phyloP scores from a whole-genome alignment of 768 basidiomycete species.

The Amanita rubescens region DNA sequence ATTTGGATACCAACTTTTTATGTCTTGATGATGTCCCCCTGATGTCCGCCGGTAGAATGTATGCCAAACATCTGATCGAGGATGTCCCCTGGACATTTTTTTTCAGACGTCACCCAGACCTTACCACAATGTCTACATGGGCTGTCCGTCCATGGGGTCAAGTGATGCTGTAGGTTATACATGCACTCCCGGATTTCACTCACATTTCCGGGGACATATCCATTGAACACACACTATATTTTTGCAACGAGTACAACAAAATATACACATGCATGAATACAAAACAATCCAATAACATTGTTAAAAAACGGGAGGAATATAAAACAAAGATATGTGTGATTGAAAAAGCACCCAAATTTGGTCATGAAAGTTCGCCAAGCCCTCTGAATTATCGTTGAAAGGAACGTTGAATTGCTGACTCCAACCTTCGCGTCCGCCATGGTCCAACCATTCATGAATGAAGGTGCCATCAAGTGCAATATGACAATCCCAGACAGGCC shows the following conservation, averaged over 20 bases:
- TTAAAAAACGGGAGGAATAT: not conserved
- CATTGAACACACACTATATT: not conserved
- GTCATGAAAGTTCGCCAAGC: not conserved
- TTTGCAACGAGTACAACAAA: not conserved
- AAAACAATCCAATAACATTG: not conserved
- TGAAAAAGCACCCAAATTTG: not conserved
- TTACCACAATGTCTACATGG: not conserved
- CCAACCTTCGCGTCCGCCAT: not conserved
- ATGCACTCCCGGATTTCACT: not conserved
- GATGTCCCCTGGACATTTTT: not conserved
- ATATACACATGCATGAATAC: not conserved
- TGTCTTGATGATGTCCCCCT: not conserved
- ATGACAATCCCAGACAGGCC: conserved; percentile 1
- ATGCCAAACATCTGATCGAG: not conserved
- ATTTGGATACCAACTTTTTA: not conserved
- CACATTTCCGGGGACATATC: not conserved
- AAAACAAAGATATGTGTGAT: not conserved
- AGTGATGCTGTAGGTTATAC: no score
- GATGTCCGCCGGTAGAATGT: not conserved
- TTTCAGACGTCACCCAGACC: not conserved
- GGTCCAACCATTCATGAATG: not conserved
- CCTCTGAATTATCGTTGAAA: not conserved
- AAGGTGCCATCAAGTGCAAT: not conserved
- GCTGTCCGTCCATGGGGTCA: not conserved
- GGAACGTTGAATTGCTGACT: not conserved